phyloP scores from a whole-genome alignment of 768 basidiomycete species.

The Agaricus subrufescens region DNA sequence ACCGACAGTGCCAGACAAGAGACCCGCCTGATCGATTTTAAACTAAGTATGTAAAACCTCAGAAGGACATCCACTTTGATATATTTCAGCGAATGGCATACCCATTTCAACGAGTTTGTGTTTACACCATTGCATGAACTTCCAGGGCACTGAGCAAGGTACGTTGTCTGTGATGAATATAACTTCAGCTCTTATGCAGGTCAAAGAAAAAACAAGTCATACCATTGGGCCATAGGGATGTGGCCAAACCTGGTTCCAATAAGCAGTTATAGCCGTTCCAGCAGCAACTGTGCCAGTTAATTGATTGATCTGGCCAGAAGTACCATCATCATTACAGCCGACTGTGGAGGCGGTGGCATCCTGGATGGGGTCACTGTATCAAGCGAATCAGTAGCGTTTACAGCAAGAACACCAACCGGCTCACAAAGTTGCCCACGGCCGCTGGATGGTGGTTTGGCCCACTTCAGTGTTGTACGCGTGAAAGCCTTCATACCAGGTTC shows the following conservation, averaged over 20 bases:
- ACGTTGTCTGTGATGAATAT: slow-evolving; percentile 28
- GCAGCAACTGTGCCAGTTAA: slow-evolving; percentile 38
- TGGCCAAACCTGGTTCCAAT: slow-evolving; percentile 44
- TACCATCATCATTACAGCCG: slow-evolving; percentile 44
- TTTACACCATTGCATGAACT: slow-evolving; percentile 36
- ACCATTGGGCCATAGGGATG: slow-evolving; percentile 42
- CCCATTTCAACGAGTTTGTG: slow-evolving; percentile 36
- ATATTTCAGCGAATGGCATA: slow-evolving; percentile 12
- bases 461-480: slow-evolving; percentile 35
- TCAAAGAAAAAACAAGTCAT: not conserved
- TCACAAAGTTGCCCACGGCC: slow-evolving; percentile 42
- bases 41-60: slow-evolving; percentile 22
- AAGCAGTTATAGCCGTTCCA: slow-evolving; percentile 36
- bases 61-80: not conserved
- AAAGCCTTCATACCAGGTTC: slow-evolving; percentile 37
- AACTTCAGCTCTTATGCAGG: not conserved
- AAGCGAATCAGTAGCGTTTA: not conserved
- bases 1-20: slow-evolving; percentile 37
- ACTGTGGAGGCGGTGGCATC: slow-evolving; percentile 31
- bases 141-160: slow-evolving; percentile 42
- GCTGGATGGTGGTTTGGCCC: slow-evolving; percentile 37
- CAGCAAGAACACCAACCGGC: slow-evolving; percentile 7
- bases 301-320: slow-evolving; percentile 30
- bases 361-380: slow-evolving; percentile 34
- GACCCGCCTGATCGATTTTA: slow-evolving; percentile 43